Percentiles rank a stretch among this genome's conserved stretches.
These are phyloP conservation scores for Conoideocrella luteorostrata DNA, from an alignment of 2,329 filamentous ascomycete species.

Conservation along the genomic window DNA sequence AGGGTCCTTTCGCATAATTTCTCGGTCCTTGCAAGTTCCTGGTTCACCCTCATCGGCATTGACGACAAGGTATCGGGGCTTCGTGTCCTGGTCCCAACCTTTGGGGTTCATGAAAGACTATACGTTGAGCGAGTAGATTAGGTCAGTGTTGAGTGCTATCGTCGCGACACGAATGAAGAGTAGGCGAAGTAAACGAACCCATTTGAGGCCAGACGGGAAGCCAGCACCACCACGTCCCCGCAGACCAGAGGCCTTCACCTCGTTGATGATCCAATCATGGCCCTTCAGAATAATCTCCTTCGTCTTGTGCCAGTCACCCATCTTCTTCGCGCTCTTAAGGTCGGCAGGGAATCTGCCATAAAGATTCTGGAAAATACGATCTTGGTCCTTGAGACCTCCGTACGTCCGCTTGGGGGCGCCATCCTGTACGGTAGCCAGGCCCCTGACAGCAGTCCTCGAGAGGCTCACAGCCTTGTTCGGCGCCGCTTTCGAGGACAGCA, in stretches of 20 bases:
- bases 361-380: conserved; percentile 98
- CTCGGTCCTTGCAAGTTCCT: conserved; percentile 97
- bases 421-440: conserved; percentile 77
- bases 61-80: conserved; percentile 93
- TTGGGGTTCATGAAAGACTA: conserved; percentile 99
- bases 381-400: conserved; percentile 89
- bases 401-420: conserved; percentile 63
- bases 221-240: conserved; percentile 94
- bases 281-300: conserved; percentile 98
- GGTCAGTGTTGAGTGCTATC: not conserved
- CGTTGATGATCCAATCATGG: conserved; percentile 97
- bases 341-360: conserved; percentile 90
- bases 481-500: conserved; percentile 40
- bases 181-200: conserved; percentile 55
- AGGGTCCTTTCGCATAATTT: conserved; percentile 99
- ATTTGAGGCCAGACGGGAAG: conserved; percentile 98
- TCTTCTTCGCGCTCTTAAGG: conserved; percentile 90
- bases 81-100: conserved; percentile 96
- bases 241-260: conserved; percentile 94
- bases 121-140: not conserved
- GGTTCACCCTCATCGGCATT: conserved; percentile 99
- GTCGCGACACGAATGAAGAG: not conserved
- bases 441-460: conserved; percentile 48
- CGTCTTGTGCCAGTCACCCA: conserved; percentile 98
- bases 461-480: conserved; percentile 31